Evolutionary conservation across 2,329 filamentous ascomycete species (phyloP), one percentile per base, ranked within the genome.

Genomic region (Chaetomiaceae sp.): DNA sequence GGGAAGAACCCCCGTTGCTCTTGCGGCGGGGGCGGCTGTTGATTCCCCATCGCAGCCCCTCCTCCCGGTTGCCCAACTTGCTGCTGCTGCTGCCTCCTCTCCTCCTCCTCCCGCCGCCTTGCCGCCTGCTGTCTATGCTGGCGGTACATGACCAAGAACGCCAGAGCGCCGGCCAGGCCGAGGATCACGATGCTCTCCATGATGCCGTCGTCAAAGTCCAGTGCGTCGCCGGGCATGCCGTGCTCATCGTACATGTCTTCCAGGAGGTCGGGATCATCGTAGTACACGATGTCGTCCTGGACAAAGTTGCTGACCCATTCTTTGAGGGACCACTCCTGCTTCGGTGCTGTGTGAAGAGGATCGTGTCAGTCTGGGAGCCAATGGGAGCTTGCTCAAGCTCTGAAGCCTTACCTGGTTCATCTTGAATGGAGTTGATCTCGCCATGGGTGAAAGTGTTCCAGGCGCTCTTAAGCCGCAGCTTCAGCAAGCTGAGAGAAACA

Each of bases 371-470:
- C 20, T 2, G 14, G 6, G 18, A 11, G 29, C 22, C 39, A 8
- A 12, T 8, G 11, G n/a, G 10, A 42, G 15, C 35, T 20, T 4
- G 3, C 3, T 14, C 20, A 17, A 12, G 11, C 10, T 11, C 4
- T 6, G 14, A 18, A 12, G n/a, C 65, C 79, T 71, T 77, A 91
- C 87, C 76, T 58, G 86, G 84, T 53, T 96, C 91, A 54, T 95
- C 88, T 58, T 87, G 84, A 40, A 97, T 97, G 14, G 86, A 88
- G 60, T 97, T 95, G 52, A 97, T 79, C 17, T 84, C 80, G n/a
- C 93, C 93, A 60, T 90, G 80, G 0, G 88, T 95, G 52, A 97
- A 71, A 0, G 84, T 89, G 58, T 97, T 97, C 93, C 93, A 98
- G 58, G 88, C 93, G 62, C 88, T 95, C 49, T 90, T 79, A 42